Conservation (phyloP, 495 filamentous ascomycete genomes). For the Cercophora samala region DNA sequence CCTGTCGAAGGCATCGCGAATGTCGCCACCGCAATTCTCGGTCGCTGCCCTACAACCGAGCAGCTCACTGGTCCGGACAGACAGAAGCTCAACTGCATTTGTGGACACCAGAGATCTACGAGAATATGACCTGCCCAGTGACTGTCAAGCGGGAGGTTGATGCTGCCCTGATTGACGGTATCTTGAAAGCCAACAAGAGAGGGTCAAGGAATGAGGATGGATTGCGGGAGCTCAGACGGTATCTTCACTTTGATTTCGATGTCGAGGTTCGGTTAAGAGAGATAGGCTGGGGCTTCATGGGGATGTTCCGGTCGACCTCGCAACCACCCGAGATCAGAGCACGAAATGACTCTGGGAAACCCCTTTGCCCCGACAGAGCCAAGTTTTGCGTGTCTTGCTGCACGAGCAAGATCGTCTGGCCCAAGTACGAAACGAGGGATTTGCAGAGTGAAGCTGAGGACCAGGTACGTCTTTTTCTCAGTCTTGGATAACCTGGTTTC, state of each 20-base stretch:
- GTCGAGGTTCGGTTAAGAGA: conserved; percentile 25
- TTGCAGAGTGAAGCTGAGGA: conserved; percentile 26
- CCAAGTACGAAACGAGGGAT: conserved; percentile 22
- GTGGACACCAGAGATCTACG: conserved; percentile 31
- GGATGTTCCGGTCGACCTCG: conserved; percentile 23
- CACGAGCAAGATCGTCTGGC: conserved; percentile 24
- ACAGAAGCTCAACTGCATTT: conserved; percentile 29
- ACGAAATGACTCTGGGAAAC: conserved; percentile 22
- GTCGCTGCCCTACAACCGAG: conserved; percentile 19
- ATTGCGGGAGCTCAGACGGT: not conserved
- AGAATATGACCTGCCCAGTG: conserved; percentile 23
- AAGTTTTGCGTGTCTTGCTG: conserved; percentile 26
- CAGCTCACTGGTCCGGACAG: conserved; percentile 26
- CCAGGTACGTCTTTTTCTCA: conserved; percentile 14
- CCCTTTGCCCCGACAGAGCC: conserved; percentile 16
- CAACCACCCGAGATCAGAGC: conserved; percentile 27
- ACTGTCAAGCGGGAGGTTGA: conserved; percentile 25
- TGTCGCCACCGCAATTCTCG: conserved; percentile 16
- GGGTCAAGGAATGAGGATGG: not conserved
- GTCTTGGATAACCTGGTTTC: not conserved
- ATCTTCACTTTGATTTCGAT: conserved; percentile 30
- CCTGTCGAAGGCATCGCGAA: conserved; percentile 15
- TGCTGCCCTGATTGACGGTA: conserved; percentile 19
- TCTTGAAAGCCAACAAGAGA: conserved; percentile 6
- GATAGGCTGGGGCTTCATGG: conserved; percentile 27